These are phyloP conservation scores for Colletotrichum chlorophyti DNA, from an alignment of 2,329 filamentous ascomycete genomes.

Conservation along the genomic window DNA sequence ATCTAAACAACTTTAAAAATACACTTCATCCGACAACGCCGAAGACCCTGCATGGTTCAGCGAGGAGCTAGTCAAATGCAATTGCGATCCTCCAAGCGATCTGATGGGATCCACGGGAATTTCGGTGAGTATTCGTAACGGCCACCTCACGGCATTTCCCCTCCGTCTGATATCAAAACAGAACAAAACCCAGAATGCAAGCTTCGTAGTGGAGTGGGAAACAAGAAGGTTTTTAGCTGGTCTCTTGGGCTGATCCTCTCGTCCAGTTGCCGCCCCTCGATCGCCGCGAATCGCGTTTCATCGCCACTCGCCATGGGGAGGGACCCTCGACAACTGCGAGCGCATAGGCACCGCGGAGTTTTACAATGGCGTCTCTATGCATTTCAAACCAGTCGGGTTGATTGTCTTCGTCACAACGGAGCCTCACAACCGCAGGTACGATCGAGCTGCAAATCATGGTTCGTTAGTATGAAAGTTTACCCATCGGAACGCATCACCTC, in stretches of 20 bases:
- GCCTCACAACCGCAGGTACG: background rate
- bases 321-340: no score
- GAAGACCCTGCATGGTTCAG: background rate
- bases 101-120: no score
- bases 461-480: constrained; percentile 14
- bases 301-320: background rate
- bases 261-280: constrained; percentile 3
- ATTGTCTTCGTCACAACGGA: background rate
- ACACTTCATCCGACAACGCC: background rate
- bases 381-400: background rate
- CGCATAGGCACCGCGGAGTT: no score
- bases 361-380: no score
- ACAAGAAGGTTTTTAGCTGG: constrained; percentile 16
- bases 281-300: constrained; percentile 16
- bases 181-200: background rate
- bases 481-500: background rate
- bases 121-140: background rate
- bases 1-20: constrained; percentile 8
- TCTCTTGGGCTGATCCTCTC: constrained; percentile 15
- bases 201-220: background rate
- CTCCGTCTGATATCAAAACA: constrained; percentile 8
- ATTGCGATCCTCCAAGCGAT: background rate
- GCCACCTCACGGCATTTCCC: background rate
- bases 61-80: background rate
- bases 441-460: background rate